phyloP scores from a whole-genome alignment of 2,329 filamentous ascomycete species.

The Aspergillus caelatus region DNA sequence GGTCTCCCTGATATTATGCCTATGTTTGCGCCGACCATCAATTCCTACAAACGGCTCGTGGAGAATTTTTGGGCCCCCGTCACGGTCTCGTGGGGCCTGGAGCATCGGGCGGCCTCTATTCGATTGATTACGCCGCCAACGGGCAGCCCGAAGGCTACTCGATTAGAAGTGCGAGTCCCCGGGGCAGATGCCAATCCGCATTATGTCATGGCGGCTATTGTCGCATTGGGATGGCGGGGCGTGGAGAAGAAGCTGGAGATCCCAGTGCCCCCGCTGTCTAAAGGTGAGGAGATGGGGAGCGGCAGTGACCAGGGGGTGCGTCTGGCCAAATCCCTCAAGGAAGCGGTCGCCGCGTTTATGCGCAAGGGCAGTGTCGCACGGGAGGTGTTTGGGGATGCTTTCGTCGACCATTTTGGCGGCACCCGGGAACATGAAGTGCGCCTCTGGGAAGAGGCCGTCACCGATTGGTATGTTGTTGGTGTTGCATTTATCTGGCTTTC shows the following conservation, averaged over 20 bases:
- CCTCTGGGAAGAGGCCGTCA: conserved; percentile 93
- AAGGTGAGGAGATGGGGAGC: conserved; percentile 80
- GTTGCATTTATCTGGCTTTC: neutral
- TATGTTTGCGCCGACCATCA: conserved; percentile 88
- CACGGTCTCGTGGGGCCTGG: conserved; percentile 94
- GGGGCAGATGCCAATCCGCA: conserved; percentile 94
- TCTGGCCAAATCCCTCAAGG: conserved; percentile 80
- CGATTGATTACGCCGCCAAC: conserved; percentile 88
- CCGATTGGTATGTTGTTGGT: conserved; percentile 77
- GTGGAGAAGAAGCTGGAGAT: conserved; percentile 91
- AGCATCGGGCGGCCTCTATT: conserved; percentile 91
- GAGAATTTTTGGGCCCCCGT: conserved; percentile 99
- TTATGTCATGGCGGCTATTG: conserved; percentile 80
- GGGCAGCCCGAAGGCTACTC: conserved; percentile 78
- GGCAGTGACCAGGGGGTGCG: conserved; percentile 70
- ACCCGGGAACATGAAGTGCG: conserved; percentile 89
- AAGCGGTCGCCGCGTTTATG: conserved; percentile 80
- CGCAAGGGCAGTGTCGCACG: conserved; percentile 81
- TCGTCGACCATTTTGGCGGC: conserved; percentile 93
- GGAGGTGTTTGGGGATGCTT: conserved; percentile 90
- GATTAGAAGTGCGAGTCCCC: conserved; percentile 89
- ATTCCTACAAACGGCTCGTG: conserved; percentile 96
- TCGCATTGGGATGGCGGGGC: conserved; percentile 87
- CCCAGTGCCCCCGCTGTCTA: conserved; percentile 77
- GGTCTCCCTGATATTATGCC: conserved; percentile 96